Evolutionary conservation across 345 rosid species (phyloP), one percentile per base, ranked within the genome.

Genomic region (Citropsis articulata): DNA sequence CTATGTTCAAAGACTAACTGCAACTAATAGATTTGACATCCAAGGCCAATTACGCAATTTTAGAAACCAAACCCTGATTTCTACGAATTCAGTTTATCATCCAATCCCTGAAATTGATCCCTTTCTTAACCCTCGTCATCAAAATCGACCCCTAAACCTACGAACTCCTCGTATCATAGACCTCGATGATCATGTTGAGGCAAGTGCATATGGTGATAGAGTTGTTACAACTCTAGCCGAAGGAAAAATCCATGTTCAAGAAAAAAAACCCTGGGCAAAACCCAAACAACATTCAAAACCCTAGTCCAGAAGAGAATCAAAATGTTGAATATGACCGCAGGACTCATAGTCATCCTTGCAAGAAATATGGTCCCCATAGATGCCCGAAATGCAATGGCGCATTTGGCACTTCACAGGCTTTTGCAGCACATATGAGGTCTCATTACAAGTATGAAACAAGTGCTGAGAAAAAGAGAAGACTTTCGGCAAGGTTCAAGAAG

Each of bases 391-490:
- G 77, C 31, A 10, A 22, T 21, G 45, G 30, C 13, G 60, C 6
- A 2, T 75, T 45, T 8, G 1, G 42, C 48, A 24, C 4, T 7
- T 45, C 77, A 6, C 45, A 75, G 14, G 30, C 25, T 2, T 75
- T 75, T 48, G 69, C 77, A 30, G 38, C 60, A 27, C 70, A 75
- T 30, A 48, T 40, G 55, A 18, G 56, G 40, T 63, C 42, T 24
- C 69, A 75, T 63, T 75, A 63, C 69, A 75, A 28, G 61, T 9
- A 45, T 45, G 77, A 63, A 63, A 62, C 28, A 6, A 2, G 12
- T 25, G 77, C 28, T 10, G 70, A 75, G 45, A 75, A 45, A 60
- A 63, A 63, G 12, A 63, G 4, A 16, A 62, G 70, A 22, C 69
- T 63, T 9, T 25, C 27, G 0, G 77, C 69, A 5, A 75, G 57